Base-by-base conservation (phyloP, 805 yeast species). In the Spathaspora hagerdaliae region DNA sequence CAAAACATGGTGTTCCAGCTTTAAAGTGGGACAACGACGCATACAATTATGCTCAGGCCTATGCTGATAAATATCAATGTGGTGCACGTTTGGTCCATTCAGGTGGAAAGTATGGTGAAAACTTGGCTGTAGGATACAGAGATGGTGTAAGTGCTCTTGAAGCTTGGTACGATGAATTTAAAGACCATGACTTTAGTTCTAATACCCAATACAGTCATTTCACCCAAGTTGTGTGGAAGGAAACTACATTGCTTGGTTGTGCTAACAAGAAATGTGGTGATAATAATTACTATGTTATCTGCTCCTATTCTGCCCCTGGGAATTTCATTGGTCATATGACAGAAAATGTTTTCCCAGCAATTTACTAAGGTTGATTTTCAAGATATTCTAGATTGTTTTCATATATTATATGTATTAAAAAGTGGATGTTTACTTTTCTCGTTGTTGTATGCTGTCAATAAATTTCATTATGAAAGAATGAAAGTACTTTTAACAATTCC, bases 191-290 rank as follows among this genome's bases (percentile, higher is more conserved):
- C 41, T 63, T 54, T 53, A 31, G 55, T 45, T 54, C 66, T 41
- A 26, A 11, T 4, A 55, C 64, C 39, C 60, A 66, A 44, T 71
- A 66, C 45, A 64, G 69, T 53, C 96, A 88, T 64, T 88, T 86
- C 67, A 85, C 95, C 15, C 94, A 86, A 62, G 69, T 87, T 39
- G 79, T 87, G 31, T 87, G 96, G 96, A 75, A 73, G 51, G 61
- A 68, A 27, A 69, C 87, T 29, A 72, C 81, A 8, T 61, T 71
- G 51, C 46, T 87, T 12, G 96, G 95, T 14, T 87, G 96, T 69
- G 94, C 85, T 43, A 68, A 72, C 63, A 82, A 79, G 58, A 61
- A 74, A 52, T 86, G 96, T 68, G 51, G 62, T 24, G 48, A 65
- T n/a, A 49, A 56, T 39, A 59, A 81, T 44, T 67, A 71, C 53